Conservation (phyloP, 305 asterid genomes). For the Euphrasia arctica region DNA sequence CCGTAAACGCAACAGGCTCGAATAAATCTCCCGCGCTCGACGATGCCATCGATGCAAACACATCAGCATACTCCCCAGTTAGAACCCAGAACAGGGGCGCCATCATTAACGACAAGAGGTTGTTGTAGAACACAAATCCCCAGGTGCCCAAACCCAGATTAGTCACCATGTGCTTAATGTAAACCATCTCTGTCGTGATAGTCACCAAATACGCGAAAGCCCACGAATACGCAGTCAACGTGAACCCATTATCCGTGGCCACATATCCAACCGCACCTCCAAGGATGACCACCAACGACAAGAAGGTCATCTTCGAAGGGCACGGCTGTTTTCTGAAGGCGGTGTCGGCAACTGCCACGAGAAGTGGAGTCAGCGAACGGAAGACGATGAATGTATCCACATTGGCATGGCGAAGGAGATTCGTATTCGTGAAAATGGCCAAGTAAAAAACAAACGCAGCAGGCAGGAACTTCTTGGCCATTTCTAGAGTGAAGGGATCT, state of each 20-base stretch:
- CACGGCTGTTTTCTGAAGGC: constrained; percentile 72
- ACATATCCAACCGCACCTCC: constrained; percentile 88
- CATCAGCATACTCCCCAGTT: constrained; percentile 94
- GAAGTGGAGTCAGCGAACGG: constrained; percentile 77
- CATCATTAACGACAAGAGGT: constrained; percentile 83
- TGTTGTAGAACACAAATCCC: constrained; percentile 92
- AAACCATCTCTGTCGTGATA: constrained; percentile 96
- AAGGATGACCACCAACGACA: constrained; percentile 59
- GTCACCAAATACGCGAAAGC: constrained; percentile 90
- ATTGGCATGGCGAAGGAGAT: constrained; percentile 91
- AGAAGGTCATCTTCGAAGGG: constrained; percentile 78
- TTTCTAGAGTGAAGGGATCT: constrained; percentile 67
- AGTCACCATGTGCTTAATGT: constrained; percentile 96
- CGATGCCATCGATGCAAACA: constrained; percentile 51
- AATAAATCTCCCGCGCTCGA: constrained; percentile 49
- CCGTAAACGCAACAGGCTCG: constrained; percentile 57
- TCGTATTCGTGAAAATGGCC: constrained; percentile 91
- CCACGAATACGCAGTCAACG: constrained; percentile 86
- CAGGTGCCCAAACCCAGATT: constrained; percentile 93
- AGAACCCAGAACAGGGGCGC: constrained; percentile 86
- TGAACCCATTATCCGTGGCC: constrained; percentile 79
- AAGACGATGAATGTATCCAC: constrained; percentile 93
- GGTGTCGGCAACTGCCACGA: constrained; percentile 93
- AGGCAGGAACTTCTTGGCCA: constrained; percentile 88
- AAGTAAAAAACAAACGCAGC: constrained; percentile 85